Evolutionary conservation across 139 green algal genomes (phyloP).

Genomic region (Coelastrella sp.): DNA sequence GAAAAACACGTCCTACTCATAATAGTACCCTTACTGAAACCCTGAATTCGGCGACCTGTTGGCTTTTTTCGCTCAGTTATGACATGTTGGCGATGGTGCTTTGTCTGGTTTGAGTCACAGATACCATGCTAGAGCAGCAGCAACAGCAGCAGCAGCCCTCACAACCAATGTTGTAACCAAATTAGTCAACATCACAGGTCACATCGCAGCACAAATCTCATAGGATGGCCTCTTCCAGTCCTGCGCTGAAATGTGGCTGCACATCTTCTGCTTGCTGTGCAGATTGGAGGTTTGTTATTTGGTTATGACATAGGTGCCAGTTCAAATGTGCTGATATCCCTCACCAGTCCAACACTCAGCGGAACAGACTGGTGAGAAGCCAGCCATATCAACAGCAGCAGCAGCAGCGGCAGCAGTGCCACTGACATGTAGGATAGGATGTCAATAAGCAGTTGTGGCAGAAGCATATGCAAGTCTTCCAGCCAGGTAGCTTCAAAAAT

Average conservation of each 20-base stretch:
- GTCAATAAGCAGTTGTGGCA: too few relatives aligned
- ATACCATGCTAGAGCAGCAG: neutral
- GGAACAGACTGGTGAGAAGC: constrained; percentile 76
- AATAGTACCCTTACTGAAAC: too few relatives aligned
- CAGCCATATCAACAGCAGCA: neutral
- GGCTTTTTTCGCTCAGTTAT: too few relatives aligned
- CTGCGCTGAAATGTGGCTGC: neutral
- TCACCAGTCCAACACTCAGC: constrained; percentile 64
- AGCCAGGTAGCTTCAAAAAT: neutral
- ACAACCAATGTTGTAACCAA: neutral
- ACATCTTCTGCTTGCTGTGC: neutral
- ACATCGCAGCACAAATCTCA: neutral
- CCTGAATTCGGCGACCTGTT: too few relatives aligned
- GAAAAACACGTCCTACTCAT: too few relatives aligned
- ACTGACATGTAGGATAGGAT: too few relatives aligned
- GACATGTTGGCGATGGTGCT: too few relatives aligned
- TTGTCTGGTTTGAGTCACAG: neutral
- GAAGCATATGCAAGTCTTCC: neutral
- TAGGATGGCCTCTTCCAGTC: neutral
- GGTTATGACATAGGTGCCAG: constrained; percentile 92
- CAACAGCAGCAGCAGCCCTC: neutral
- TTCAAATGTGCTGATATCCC: constrained; percentile 79
- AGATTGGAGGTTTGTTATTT: constrained; percentile 80
- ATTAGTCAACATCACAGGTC: neutral
- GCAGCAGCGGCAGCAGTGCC: neutral